Evolutionary conservation across 2,329 filamentous ascomycete species (phyloP).

Genomic region (Aspergillus luchuensis): DNA sequence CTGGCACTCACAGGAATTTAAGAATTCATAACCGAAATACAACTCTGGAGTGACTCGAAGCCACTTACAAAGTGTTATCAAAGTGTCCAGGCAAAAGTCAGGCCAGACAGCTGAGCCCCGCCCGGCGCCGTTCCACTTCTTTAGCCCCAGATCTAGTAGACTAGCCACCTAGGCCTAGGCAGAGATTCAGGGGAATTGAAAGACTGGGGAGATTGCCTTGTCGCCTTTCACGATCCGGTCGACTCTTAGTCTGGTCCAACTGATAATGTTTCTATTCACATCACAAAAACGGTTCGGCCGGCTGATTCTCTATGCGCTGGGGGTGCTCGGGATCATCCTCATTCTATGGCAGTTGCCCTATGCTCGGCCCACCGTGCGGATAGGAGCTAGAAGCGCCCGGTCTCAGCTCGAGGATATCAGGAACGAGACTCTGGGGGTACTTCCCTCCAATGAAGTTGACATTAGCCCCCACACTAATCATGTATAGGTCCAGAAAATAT

Average conservation of each 20-base stretch:
- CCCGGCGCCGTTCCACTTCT: background rate
- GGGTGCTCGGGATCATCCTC: conserved; percentile 2
- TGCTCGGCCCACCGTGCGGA: background rate
- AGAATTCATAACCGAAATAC: background rate
- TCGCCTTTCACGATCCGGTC: background rate
- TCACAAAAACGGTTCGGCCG: conserved; percentile 2
- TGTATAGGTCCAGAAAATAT: conserved; percentile 23
- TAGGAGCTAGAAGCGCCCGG: background rate
- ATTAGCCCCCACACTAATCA: background rate
- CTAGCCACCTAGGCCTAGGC: background rate
- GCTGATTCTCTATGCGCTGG: background rate
- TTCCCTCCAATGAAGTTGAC: background rate
- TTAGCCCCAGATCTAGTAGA: background rate
- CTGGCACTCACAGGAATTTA: background rate
- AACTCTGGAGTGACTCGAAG: background rate
- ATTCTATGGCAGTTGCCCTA: conserved; percentile 4
- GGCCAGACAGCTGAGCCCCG: background rate
- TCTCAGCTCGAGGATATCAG: background rate
- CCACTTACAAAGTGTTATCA: background rate
- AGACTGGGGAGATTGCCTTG: too few species aligned
- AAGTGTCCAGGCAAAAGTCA: background rate
- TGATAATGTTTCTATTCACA: conserved; percentile 9
- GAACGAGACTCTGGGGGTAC: conserved; percentile 18
- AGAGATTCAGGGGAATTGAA: background rate
- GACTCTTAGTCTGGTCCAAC: background rate